A percentile compares a stretch with the other conserved stretches of the same genome.
Evolutionary conservation across 2,329 filamentous ascomycete species (phyloP).

Genomic region (Sclerotinia minor): DNA sequence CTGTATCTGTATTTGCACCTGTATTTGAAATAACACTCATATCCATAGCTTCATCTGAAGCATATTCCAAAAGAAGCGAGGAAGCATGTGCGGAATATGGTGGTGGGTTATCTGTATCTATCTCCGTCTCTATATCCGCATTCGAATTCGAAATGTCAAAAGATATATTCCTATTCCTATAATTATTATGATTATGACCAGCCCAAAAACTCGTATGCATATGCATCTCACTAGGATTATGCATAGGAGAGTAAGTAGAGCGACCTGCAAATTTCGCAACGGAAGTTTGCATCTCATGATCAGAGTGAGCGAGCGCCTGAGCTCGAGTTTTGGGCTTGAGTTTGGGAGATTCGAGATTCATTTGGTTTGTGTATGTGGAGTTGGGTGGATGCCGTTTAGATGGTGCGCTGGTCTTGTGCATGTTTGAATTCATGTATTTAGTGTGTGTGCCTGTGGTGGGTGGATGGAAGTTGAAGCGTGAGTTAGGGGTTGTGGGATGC

Average conservation of each 20-base stretch:
- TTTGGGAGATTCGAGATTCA: not conserved
- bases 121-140: not conserved
- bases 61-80: fast-evolving
- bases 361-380: not conserved
- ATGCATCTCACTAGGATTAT: not conserved
- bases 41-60: fast-evolving
- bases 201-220: not conserved
- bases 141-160: not conserved
- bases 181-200: no score
- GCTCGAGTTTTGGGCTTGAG: no score
- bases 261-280: not conserved
- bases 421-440: not conserved
- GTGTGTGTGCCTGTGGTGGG: not conserved
- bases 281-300: not conserved
- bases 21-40: no score
- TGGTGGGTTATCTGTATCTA: not conserved
- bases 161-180: not conserved
- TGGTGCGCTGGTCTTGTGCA: no score
- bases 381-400: not conserved
- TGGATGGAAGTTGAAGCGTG: not conserved
- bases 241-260: not conserved
- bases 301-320: fast-evolving
- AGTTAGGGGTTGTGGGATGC: not conserved
- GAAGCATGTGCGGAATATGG: not conserved
- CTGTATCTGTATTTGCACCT: no score